A percentile compares a stretch with the other conserved stretches of the same genome.
Evolutionary conservation across 371 early-diverging fungal species (phyloP).

Genomic region (Apophysomyces variabilis): DNA sequence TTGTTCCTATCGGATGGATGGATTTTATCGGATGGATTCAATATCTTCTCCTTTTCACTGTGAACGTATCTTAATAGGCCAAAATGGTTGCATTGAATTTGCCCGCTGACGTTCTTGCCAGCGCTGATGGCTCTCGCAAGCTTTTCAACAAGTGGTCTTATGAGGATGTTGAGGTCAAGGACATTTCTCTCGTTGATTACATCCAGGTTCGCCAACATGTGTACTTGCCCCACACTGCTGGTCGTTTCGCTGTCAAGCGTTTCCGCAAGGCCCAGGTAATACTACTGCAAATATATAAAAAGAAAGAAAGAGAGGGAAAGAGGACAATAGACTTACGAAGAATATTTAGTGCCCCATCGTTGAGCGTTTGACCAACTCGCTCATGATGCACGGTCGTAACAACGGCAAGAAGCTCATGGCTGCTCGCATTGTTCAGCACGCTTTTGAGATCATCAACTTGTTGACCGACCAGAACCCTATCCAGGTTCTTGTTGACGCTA

Average conservation of each 20-base stretch:
- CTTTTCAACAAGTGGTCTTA: slow-evolving; percentile 97
- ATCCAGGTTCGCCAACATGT: slow-evolving; percentile 92
- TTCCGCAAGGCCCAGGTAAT: slow-evolving; percentile 97
- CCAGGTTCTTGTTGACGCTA: slow-evolving; percentile 99
- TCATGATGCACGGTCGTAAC: slow-evolving; percentile 99
- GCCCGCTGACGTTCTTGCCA: slow-evolving; percentile 68
- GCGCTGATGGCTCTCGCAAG: slow-evolving; percentile 70
- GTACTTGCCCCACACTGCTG: slow-evolving; percentile 98
- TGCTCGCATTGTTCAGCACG: slow-evolving; percentile 98
- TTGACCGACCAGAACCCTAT: slow-evolving; percentile 99
- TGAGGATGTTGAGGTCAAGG: slow-evolving; percentile 96
- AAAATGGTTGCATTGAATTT: slow-evolving; percentile 69
- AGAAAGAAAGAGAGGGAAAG: not conserved
- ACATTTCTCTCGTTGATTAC: slow-evolving; percentile 96
- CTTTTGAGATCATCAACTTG: slow-evolving; percentile 99
- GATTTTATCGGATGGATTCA: slow-evolving; percentile 7
- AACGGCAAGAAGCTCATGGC: slow-evolving; percentile 99
- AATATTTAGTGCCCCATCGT: slow-evolving; percentile 93
- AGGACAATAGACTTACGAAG: not conserved
- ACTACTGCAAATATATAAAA: not conserved
- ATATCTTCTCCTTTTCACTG: not conserved
- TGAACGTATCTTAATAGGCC: slow-evolving; percentile 8
- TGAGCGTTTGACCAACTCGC: slow-evolving; percentile 99
- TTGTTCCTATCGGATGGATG: slow-evolving; percentile 7
- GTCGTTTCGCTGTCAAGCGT: slow-evolving; percentile 96